Percentiles rank a stretch among this genome's conserved stretches.
Evolutionary conservation across 495 filamentous ascomycete species (phyloP).

Genomic region (Annulohypoxylon moriforme): DNA sequence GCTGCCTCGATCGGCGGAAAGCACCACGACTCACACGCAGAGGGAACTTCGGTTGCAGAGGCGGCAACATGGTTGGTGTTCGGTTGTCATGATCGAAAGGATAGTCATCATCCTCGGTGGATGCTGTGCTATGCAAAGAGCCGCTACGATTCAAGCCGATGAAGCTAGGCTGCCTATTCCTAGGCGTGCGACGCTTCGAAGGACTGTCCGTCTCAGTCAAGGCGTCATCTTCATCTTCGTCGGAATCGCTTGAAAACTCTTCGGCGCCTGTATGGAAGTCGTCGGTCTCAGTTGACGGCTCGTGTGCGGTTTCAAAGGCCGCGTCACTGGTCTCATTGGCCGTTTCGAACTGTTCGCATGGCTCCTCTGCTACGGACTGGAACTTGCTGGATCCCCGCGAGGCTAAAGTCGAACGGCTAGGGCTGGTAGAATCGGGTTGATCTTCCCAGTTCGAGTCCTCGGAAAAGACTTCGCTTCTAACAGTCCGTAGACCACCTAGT

Average conservation of each 20-base stretch:
- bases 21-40: slow-evolving; percentile 73
- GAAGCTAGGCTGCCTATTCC: slow-evolving; percentile 49
- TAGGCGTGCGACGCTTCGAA: slow-evolving; percentile 57
- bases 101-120: slow-evolving; percentile 82
- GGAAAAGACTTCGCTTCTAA: slow-evolving; percentile 78
- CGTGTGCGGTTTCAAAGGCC: slow-evolving; percentile 87
- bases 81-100: slow-evolving; percentile 54
- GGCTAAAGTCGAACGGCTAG: slow-evolving; percentile 47
- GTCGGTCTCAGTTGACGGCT: slow-evolving; percentile 87
- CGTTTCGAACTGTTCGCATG: slow-evolving; percentile 80
- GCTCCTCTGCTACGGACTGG: slow-evolving; percentile 40
- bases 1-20: slow-evolving; percentile 70
- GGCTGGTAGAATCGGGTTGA: slow-evolving; percentile 52
- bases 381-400: slow-evolving; percentile 45
- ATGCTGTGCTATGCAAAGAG: slow-evolving; percentile 89
- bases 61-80: slow-evolving; percentile 69
- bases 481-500: slow-evolving; percentile 80
- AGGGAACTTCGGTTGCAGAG: slow-evolving; percentile 72
- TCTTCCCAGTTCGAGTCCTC: slow-evolving; percentile 95
- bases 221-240: slow-evolving; percentile 67
- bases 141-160: slow-evolving; percentile 56
- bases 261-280: slow-evolving; percentile 93
- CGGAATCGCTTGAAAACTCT: slow-evolving; percentile 74
- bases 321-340: slow-evolving; percentile 86
- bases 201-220: slow-evolving; percentile 88